phyloP scores from a whole-genome alignment of 345 rosid species.

The Alliaria petiolata region DNA sequence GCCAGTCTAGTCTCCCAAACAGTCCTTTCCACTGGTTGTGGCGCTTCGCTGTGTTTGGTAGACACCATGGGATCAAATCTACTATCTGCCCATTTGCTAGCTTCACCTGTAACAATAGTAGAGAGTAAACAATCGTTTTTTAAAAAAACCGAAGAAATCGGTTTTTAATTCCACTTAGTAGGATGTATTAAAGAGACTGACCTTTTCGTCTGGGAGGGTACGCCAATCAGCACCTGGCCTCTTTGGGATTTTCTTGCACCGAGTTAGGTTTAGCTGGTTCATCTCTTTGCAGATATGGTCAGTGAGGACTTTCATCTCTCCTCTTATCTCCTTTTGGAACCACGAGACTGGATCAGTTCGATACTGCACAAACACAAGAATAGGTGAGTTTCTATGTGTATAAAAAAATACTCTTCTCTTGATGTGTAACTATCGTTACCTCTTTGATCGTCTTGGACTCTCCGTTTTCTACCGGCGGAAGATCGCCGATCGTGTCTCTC shows the following conservation, averaged over 20 bases:
- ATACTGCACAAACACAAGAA: constrained; percentile 45
- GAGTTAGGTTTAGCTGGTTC: constrained; percentile 72
- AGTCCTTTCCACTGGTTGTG: constrained; percentile 94
- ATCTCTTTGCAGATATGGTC: constrained; percentile 81
- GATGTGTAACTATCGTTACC: constrained; percentile 43
- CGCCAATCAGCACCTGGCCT: constrained; percentile 96
- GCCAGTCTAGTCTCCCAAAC: constrained; percentile 87
- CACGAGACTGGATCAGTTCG: constrained; percentile 56
- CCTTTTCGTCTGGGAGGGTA: constrained; percentile 72
- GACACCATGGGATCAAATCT: constrained; percentile 75
- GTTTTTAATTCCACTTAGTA: background rate
- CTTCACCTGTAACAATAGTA: constrained; percentile 39
- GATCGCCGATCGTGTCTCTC: constrained; percentile 88
- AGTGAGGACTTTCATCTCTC: constrained; percentile 40
- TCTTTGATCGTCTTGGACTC: constrained; percentile 48
- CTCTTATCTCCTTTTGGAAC: constrained; percentile 80
- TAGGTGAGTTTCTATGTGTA: too few relatives aligned
- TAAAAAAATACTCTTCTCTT: background rate
- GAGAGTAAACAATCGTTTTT: background rate
- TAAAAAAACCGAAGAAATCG: too few relatives aligned
- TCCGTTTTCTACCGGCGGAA: constrained; percentile 71
- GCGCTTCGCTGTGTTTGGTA: constrained; percentile 69
- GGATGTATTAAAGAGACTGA: constrained; percentile 22
- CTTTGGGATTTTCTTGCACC: constrained; percentile 74
- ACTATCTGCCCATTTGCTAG: constrained; percentile 62